phyloP scores from a whole-genome alignment of 2,329 filamentous ascomycete species.

The Cladosporium halotolerans region DNA sequence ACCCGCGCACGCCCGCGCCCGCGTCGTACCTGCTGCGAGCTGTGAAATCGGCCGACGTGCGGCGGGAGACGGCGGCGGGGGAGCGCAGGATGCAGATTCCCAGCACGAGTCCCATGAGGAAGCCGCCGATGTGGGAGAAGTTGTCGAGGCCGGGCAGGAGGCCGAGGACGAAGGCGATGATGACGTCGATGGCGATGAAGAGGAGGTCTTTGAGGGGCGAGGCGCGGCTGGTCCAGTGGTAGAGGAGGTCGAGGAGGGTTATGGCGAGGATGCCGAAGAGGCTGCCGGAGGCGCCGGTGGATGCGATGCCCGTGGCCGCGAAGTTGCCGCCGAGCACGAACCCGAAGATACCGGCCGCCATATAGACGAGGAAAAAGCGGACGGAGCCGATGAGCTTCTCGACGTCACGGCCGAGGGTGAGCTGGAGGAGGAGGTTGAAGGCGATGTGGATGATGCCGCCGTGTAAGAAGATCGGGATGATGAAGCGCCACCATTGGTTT shows the following conservation, averaged over 20 bases:
- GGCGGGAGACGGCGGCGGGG: slow-evolving; percentile 53
- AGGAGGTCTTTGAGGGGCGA: slow-evolving; percentile 77
- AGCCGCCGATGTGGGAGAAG: slow-evolving; percentile 94
- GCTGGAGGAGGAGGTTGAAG: slow-evolving; percentile 88
- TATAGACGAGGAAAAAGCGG: slow-evolving; percentile 83
- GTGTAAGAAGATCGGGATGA: slow-evolving; percentile 90
- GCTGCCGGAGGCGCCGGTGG: slow-evolving; percentile 78
- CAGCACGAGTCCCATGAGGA: slow-evolving; percentile 81
- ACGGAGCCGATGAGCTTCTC: slow-evolving; percentile 82
- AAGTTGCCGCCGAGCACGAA: slow-evolving; percentile 94
- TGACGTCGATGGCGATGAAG: slow-evolving; percentile 77
- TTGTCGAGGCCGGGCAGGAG: slow-evolving; percentile 91
- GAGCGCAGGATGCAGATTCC: slow-evolving; percentile 86
- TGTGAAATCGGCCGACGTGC: slow-evolving; percentile 20
- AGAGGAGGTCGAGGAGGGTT: slow-evolving; percentile 80
- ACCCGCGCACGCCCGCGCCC: slow-evolving; percentile 33
- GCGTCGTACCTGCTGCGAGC: slow-evolving; percentile 15
- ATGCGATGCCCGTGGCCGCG: slow-evolving; percentile 72
- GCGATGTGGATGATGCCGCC: slow-evolving; percentile 89
- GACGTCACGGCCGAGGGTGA: slow-evolving; percentile 88
- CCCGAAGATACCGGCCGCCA: slow-evolving; percentile 87
- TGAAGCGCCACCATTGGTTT: slow-evolving; percentile 96
- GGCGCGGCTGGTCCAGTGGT: slow-evolving; percentile 77
- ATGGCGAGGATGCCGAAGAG: slow-evolving; percentile 90
- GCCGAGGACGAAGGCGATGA: slow-evolving; percentile 86